These are phyloP conservation scores for Gentiana straminea DNA, from an alignment of 257 asterid genomes.

Conservation along the genomic window DNA sequence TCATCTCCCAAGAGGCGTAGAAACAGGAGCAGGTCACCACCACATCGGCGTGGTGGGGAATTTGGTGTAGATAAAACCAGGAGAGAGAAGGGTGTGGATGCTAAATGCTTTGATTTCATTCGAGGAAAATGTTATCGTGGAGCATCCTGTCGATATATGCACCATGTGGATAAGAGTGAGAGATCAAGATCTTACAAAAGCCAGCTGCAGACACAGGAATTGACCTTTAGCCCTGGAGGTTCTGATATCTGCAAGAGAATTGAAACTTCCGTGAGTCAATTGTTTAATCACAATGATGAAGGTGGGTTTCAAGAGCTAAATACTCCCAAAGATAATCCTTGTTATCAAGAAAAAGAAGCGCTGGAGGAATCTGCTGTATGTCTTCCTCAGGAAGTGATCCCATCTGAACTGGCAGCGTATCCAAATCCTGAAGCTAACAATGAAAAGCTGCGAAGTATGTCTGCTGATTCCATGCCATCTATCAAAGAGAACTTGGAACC, in stretches of 20 bases:
- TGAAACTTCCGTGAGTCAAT: constrained; percentile 16
- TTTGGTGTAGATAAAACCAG: constrained; percentile 33
- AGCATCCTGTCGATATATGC: constrained; percentile 61
- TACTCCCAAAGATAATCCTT: constrained; percentile 20
- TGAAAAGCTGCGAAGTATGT: constrained; percentile 22
- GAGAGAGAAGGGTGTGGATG: constrained; percentile 37
- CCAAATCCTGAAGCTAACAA: constrained; percentile 16
- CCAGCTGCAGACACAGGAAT: constrained; percentile 34
- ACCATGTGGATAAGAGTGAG: constrained; percentile 50
- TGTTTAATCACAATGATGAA: constrained; percentile 22
- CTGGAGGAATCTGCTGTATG: constrained; percentile 18
- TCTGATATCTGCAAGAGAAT: constrained; percentile 23
- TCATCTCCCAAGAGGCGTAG: constrained; percentile 62
- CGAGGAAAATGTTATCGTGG: constrained; percentile 90
- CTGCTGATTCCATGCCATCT: constrained; percentile 18
- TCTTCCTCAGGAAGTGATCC: constrained; percentile 22
- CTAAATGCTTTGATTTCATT: constrained; percentile 54
- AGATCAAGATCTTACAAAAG: constrained; percentile 38
- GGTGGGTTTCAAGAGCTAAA: constrained; percentile 22
- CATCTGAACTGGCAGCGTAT: constrained; percentile 15
- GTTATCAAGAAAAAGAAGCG: constrained; percentile 21
- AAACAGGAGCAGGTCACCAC: constrained; percentile 71
- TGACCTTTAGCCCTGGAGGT: constrained; percentile 22
- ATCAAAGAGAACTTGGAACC: constrained; percentile 13
- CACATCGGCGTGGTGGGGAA: constrained; percentile 33